Conservation (phyloP, 1,284 basidiomycete species). For the Cryptococcus sp. region DNA sequence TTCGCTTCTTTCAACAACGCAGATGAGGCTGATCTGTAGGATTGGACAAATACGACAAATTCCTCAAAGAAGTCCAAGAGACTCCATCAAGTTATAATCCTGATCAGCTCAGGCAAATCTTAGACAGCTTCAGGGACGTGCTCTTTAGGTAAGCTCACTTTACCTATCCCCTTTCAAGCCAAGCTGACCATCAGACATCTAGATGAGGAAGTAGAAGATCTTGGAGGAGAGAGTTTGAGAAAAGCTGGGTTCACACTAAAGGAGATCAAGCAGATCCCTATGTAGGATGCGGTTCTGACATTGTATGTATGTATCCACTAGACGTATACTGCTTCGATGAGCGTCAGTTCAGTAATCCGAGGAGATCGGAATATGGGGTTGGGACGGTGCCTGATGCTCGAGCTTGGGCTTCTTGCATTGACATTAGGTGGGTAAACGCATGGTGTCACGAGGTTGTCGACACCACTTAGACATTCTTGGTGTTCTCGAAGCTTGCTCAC, state of each 20-base stretch:
- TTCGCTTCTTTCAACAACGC: not conserved
- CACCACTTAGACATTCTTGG: too few species aligned
- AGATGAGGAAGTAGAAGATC: constrained; percentile 63
- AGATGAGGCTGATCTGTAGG: constrained; percentile 44
- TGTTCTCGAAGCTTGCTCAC: too few species aligned
- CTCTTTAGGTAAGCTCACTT: constrained; percentile 51
- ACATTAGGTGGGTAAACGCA: too few species aligned
- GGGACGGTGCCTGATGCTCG: too few species aligned
- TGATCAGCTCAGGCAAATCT: constrained; percentile 55
- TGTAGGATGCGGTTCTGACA: constrained; percentile 37
- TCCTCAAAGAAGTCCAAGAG: constrained; percentile 53
- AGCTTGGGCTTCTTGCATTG: too few species aligned
- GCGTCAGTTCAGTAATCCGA: too few species aligned
- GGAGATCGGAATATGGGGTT: too few species aligned
- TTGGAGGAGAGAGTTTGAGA: constrained; percentile 59
- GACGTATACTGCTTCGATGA: not conserved
- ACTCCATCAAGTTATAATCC: constrained; percentile 58
- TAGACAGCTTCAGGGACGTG: constrained; percentile 62
- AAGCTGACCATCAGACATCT: constrained; percentile 50
- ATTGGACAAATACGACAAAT: constrained; percentile 54
- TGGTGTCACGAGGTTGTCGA: too few species aligned
- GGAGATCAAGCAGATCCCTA: constrained; percentile 56
- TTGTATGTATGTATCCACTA: not conserved
- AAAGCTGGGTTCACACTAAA: constrained; percentile 60
- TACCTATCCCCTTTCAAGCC: not conserved